Evolutionary conservation across 352 stramenopile species (phyloP).

Genomic region (Pythium plurisporium): DNA sequence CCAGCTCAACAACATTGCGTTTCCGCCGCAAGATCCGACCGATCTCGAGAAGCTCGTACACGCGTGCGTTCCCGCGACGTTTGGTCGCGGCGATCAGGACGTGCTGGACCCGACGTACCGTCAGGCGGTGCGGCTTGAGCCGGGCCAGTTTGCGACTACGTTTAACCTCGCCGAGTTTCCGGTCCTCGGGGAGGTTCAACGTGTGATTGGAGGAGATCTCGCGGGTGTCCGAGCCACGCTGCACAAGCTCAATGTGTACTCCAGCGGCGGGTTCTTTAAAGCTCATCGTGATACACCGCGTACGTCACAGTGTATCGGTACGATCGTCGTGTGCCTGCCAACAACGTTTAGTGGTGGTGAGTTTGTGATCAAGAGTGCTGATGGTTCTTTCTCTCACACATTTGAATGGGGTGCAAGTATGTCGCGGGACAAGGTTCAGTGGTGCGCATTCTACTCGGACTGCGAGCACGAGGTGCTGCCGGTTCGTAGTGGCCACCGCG

Average conservation of each 20-base stretch:
- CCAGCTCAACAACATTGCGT: not conserved
- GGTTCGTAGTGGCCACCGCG: conserved; percentile 1
- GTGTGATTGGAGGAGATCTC: not conserved
- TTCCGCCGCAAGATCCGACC: not conserved
- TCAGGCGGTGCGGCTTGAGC: not conserved
- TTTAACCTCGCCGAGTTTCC: conserved; percentile 2
- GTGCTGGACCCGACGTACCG: conserved; percentile 10
- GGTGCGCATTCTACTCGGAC: conserved; percentile 23
- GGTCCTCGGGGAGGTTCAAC: conserved; percentile 4
- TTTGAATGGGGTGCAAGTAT: not conserved
- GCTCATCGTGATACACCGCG: conserved; percentile 12
- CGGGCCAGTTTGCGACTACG: not conserved
- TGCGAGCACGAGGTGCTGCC: conserved; percentile 16
- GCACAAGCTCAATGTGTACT: conserved; percentile 18
- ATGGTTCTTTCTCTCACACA: not conserved
- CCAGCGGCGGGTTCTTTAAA: conserved; percentile 16
- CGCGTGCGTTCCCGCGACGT: not conserved
- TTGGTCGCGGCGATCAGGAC: conserved; percentile 1
- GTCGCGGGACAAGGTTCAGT: conserved; percentile 3
- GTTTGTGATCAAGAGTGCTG: conserved; percentile 8
- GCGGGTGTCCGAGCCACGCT: not conserved
- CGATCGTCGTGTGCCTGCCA: conserved; percentile 14
- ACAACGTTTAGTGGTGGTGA: conserved; percentile 8
- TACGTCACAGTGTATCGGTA: conserved; percentile 4
- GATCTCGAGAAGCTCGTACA: not conserved